These are phyloP conservation scores for Syncephalis fuscata DNA, from an alignment of 371 early-diverging fungal genomes.

Conservation along the genomic window DNA sequence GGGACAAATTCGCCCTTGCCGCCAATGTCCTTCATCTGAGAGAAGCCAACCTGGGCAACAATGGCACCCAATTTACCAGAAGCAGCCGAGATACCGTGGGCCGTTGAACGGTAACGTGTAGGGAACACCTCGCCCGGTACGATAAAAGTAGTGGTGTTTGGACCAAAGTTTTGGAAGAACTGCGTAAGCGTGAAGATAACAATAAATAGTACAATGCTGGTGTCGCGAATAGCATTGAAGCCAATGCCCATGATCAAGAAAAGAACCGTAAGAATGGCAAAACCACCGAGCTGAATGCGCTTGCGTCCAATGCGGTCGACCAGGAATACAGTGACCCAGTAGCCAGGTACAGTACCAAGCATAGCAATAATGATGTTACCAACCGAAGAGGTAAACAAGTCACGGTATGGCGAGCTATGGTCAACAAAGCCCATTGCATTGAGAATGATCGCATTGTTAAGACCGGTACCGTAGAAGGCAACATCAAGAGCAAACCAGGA, in stretches of 20 bases:
- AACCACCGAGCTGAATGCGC: slow-evolving; percentile 58
- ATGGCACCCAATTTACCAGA: slow-evolving; percentile 78
- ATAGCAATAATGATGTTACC: slow-evolving; percentile 34
- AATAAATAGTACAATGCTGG: slow-evolving; percentile 45
- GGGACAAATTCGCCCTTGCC: slow-evolving; percentile 36
- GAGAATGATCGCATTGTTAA: slow-evolving; percentile 61
- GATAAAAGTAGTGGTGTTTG: slow-evolving; percentile 83
- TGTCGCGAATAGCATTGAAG: slow-evolving; percentile 28
- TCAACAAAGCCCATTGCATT: slow-evolving; percentile 23
- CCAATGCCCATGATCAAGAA: slow-evolving; percentile 42
- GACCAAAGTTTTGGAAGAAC: slow-evolving; percentile 77
- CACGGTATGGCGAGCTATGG: slow-evolving; percentile 12
- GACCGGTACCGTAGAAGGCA: slow-evolving; percentile 75
- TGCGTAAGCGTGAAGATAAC: slow-evolving; percentile 57
- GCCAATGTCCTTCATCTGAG: slow-evolving; percentile 23
- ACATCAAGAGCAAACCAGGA: slow-evolving; percentile 79
- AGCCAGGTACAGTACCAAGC: slow-evolving; percentile 46
- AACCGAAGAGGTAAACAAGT: slow-evolving; percentile 18
- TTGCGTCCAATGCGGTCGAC: slow-evolving; percentile 60
- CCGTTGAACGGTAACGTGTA: slow-evolving; percentile 68
- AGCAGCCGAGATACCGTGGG: slow-evolving; percentile 81
- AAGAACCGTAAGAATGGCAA: slow-evolving; percentile 38
- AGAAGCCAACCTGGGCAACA: slow-evolving; percentile 30
- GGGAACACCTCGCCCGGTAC: slow-evolving; percentile 86
- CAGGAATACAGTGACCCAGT: slow-evolving; percentile 52